A percentile compares a stretch with the other conserved stretches of the same genome.
These are phyloP conservation scores for Phytophthora sp. DNA, from an alignment of 352 stramenopile genomes.

Conservation along the genomic window DNA sequence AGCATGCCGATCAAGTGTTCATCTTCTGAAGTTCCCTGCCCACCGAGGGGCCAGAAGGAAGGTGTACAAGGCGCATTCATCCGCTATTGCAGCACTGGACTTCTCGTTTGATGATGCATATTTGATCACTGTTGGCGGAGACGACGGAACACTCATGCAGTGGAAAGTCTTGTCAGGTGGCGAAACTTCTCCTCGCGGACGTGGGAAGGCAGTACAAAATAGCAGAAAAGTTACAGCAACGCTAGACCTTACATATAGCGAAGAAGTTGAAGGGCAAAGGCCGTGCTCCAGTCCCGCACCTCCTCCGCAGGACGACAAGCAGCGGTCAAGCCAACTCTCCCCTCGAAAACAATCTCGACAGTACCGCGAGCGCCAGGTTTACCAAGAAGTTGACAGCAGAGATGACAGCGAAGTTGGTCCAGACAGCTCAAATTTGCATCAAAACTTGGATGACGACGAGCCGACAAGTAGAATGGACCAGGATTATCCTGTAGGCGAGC, in stretches of 20 bases:
- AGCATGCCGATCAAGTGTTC: constrained; percentile 51
- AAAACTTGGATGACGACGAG: background rate
- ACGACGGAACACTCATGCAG: constrained; percentile 67
- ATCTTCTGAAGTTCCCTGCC: constrained; percentile 60
- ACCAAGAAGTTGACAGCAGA: constrained; percentile 2
- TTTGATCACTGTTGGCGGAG: constrained; percentile 59
- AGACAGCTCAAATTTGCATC: background rate
- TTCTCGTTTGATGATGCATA: constrained; percentile 59
- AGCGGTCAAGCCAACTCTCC: constrained; percentile 26
- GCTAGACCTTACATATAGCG: background rate
- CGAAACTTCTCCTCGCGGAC: background rate
- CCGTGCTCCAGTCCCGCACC: constrained; percentile 12
- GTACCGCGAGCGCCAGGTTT: constrained; percentile 37
- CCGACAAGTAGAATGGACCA: background rate
- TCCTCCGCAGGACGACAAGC: constrained; percentile 17
- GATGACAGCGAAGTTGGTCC: background rate
- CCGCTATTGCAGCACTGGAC: constrained; percentile 48
- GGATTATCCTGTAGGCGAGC: background rate
- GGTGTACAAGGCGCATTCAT: constrained; percentile 53
- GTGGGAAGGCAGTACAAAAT: background rate
- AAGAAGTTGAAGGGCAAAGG: background rate
- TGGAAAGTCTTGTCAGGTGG: constrained; percentile 33
- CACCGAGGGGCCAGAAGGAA: constrained; percentile 45
- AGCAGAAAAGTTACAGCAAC: background rate
- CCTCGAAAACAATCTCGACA: constrained; percentile 39